Evolutionary conservation across 2,329 filamentous ascomycete species (phyloP).

Genomic region (Apiospora koreana): DNA sequence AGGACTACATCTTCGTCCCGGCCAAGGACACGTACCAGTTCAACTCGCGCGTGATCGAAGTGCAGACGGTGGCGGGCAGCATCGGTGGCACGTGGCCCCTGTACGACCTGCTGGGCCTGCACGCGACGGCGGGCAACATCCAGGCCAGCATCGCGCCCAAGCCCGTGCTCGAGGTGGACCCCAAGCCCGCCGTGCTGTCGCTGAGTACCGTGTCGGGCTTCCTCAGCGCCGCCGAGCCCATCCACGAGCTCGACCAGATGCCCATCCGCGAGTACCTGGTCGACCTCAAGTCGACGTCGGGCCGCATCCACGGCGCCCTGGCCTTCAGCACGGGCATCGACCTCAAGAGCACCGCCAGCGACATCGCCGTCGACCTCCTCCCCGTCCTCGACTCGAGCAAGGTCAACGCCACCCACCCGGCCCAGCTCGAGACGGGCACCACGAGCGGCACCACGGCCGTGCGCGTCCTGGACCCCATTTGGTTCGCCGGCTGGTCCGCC

Average conservation of each 20-base stretch:
- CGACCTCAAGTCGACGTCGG: conserved; percentile 45
- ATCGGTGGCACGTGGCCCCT: conserved; percentile 53
- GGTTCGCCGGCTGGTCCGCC: conserved; percentile 30
- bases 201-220: conserved; percentile 45
- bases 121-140: conserved; percentile 46
- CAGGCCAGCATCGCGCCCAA: conserved; percentile 42
- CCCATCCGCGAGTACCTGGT: conserved; percentile 50
- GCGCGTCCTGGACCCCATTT: conserved; percentile 45
- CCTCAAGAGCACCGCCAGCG: conserved; percentile 43
- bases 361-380: conserved; percentile 41
- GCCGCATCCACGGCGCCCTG: conserved; percentile 40
- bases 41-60: conserved; percentile 42
- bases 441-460: conserved; percentile 45
- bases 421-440: conserved; percentile 41
- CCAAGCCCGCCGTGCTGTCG: conserved; percentile 42
- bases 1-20: conserved; percentile 26
- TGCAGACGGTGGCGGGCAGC: conserved; percentile 43
- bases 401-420: conserved; percentile 21
- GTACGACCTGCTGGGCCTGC: conserved; percentile 48
- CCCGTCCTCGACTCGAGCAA: conserved; percentile 41
- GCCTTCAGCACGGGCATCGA: conserved; percentile 39
- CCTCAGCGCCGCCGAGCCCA: conserved; percentile 42
- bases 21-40: conserved; percentile 41
- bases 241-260: conserved; percentile 33
- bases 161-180: conserved; percentile 33